phyloP scores from a whole-genome alignment of 192 early-diverging fungal genomes.

The Diversispora epigaea region DNA sequence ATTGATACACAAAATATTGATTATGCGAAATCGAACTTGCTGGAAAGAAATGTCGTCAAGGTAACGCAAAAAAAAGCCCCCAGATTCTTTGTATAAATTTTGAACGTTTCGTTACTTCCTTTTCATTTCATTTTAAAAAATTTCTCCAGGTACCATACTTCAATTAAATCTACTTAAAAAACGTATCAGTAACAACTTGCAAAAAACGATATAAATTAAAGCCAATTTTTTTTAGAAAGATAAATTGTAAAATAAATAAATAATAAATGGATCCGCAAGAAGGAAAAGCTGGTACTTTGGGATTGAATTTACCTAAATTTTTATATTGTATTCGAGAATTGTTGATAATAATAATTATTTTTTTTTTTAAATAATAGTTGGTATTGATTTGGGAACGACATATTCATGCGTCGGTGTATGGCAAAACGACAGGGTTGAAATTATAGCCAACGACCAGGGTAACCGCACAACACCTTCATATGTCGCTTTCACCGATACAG shows the following conservation, averaged over 20 bases:
- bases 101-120: background rate
- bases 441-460: conserved; percentile 99
- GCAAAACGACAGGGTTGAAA: conserved; percentile 84
- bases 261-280: background rate
- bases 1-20: background rate
- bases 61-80: background rate
- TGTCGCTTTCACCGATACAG: conserved; percentile 93
- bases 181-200: background rate
- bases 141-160: background rate
- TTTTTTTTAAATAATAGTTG: conserved; percentile 58
- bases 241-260: background rate
- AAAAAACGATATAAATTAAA: background rate
- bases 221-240: background rate
- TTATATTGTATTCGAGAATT: background rate
- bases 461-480: conserved; percentile 98
- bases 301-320: background rate
- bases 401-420: conserved; percentile 90
- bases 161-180: background rate
- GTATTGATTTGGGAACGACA: conserved; percentile 98
- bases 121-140: background rate
- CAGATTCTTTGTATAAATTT: background rate
- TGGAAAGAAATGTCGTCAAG: background rate
- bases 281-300: background rate
- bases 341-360: background rate
- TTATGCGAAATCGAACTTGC: background rate